Conservation (phyloP, 257 asterid genomes). For the Anisodus acutangulus region DNA sequence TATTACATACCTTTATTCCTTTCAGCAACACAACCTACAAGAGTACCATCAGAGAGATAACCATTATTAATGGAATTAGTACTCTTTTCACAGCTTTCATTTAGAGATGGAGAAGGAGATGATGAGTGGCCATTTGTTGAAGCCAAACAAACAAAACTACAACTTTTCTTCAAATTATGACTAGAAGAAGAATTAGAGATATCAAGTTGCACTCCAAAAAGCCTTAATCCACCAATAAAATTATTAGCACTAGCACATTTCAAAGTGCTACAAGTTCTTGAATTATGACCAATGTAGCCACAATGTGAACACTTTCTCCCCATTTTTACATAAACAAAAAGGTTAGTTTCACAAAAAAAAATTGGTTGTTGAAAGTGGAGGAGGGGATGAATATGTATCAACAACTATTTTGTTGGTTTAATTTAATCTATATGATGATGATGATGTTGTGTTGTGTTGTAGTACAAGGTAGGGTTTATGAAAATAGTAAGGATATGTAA, state of each 20-base stretch:
- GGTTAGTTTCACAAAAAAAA: background rate
- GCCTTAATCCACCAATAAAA: slow-evolving; percentile 28
- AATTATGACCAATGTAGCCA: slow-evolving; percentile 34
- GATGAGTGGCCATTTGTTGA: slow-evolving; percentile 19
- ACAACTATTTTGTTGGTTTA: background rate
- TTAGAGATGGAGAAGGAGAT: slow-evolving; percentile 11
- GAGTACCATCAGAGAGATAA: slow-evolving; percentile 28
- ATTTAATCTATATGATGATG: background rate
- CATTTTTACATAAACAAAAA: background rate
- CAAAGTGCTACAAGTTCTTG: slow-evolving; percentile 34
- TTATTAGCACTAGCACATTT: background rate
- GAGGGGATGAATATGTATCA: background rate
- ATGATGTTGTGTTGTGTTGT: background rate
- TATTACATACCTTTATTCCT: slow-evolving; percentile 39
- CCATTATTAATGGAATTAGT: slow-evolving; percentile 18
- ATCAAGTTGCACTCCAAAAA: slow-evolving; percentile 33
- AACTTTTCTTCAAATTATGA: slow-evolving; percentile 25
- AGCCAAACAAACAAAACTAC: slow-evolving; percentile 30
- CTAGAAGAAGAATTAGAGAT: background rate
- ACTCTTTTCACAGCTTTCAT: slow-evolving; percentile 30
- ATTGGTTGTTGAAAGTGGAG: slow-evolving; percentile 19
- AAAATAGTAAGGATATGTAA: background rate
- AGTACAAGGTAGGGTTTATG: slow-evolving; percentile 14
- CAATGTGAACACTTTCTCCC: slow-evolving; percentile 36
- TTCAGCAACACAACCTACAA: slow-evolving; percentile 22